Percentiles rank a stretch among this genome's conserved stretches.
Conservation (phyloP, 2,329 filamentous ascomycete species). For the Alternaria conjuncta region DNA sequence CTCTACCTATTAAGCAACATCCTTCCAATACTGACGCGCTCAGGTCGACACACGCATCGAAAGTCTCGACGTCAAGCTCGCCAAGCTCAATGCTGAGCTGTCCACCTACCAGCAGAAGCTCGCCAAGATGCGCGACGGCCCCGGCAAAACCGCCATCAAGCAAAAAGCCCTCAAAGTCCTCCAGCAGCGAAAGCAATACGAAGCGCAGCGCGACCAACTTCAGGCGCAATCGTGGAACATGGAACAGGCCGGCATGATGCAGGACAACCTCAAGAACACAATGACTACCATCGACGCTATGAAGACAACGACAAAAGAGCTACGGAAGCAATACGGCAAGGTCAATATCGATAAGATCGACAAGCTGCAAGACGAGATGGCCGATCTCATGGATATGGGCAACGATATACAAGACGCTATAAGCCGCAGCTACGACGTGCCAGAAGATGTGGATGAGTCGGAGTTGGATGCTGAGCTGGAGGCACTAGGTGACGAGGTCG, state of each 20-base stretch:
- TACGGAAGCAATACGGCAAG: conserved; percentile 94
- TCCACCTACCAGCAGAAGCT: conserved; percentile 86
- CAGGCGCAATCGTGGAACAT: conserved; percentile 98
- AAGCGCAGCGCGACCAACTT: conserved; percentile 90
- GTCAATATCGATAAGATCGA: conserved; percentile 98
- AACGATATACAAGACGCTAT: conserved; percentile 99
- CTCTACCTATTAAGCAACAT: conserved; percentile 9
- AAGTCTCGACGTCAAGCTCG: conserved; percentile 91
- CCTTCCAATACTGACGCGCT: conserved; percentile 22
- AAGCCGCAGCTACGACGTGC: conserved; percentile 87
- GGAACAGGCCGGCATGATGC: conserved; percentile 98
- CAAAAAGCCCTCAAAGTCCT: conserved; percentile 94
- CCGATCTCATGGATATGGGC: conserved; percentile 93
- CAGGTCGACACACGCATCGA: conserved; percentile 82
- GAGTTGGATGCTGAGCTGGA: conserved; percentile 97
- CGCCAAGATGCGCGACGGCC: conserved; percentile 91
- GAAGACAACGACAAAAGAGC: conserved; percentile 93
- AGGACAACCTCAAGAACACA: conserved; percentile 97
- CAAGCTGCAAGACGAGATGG: conserved; percentile 98
- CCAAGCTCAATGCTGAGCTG: conserved; percentile 89
- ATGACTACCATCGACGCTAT: conserved; percentile 98
- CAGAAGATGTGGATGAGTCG: conserved; percentile 95
- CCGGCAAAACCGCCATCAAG: conserved; percentile 89
- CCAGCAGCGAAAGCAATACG: conserved; percentile 92
- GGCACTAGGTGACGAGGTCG: conserved; percentile 91